Evolutionary conservation across 768 basidiomycete genomes (phyloP).

Genomic region (Tricholomella constricta): DNA sequence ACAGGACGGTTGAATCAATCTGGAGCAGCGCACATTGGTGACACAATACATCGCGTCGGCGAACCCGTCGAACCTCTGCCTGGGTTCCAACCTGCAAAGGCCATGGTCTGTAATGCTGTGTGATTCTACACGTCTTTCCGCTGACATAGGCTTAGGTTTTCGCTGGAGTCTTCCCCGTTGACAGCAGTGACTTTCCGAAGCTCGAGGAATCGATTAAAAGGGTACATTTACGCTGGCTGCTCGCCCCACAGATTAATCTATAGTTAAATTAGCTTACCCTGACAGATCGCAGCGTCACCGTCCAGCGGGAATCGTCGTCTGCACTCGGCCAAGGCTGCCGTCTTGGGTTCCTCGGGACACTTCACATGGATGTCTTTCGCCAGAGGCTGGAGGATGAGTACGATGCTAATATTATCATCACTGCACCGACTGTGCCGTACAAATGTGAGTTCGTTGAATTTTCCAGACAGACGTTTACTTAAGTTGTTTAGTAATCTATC

Average conservation of each 20-base stretch:
- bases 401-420: constrained; percentile 91
- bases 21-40: constrained; percentile 82
- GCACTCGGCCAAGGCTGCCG: constrained; percentile 95
- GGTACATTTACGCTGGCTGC: constrained; percentile 43
- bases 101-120: constrained; percentile 65
- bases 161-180: constrained; percentile 92
- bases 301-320: constrained; percentile 89
- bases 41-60: constrained; percentile 82
- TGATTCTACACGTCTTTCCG: background rate
- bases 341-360: constrained; percentile 91
- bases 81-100: constrained; percentile 89
- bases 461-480: constrained; percentile 6
- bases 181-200: constrained; percentile 88
- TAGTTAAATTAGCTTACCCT: constrained; percentile 61
- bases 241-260: constrained; percentile 10
- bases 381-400: constrained; percentile 98
- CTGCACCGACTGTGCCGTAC: constrained; percentile 94
- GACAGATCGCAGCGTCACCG: constrained; percentile 86
- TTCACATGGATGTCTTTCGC: constrained; percentile 96
- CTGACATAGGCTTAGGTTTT: constrained; percentile 61
- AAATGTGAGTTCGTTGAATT: constrained; percentile 52
- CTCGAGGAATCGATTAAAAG: constrained; percentile 94
- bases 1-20: background rate
- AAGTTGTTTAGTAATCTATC: constrained; percentile 66
- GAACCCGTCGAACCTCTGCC: constrained; percentile 79